A percentile compares a stretch with the other conserved stretches of the same genome.
phyloP scores from a whole-genome alignment of 2,329 filamentous ascomycete genomes.

The Hymenoscyphus fructigenus region DNA sequence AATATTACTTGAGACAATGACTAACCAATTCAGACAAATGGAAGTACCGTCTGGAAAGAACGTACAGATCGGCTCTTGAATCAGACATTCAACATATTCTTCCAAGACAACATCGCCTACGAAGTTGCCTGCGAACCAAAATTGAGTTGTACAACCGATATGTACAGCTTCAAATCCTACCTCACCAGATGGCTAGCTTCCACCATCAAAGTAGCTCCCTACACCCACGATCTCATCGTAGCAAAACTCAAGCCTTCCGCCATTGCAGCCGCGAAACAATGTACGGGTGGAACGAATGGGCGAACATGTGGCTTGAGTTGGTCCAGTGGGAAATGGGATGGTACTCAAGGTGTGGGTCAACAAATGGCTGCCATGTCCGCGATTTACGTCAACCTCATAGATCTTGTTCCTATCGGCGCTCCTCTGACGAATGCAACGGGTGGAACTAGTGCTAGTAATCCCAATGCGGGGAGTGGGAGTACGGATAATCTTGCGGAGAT shows the following conservation, averaged over 20 bases:
- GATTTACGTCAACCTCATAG: constrained; percentile 48
- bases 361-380: constrained; percentile 68
- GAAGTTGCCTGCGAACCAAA: constrained; percentile 58
- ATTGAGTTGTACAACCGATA: constrained; percentile 59
- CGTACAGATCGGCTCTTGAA: constrained; percentile 39
- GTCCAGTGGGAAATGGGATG: constrained; percentile 49
- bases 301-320: constrained; percentile 62
- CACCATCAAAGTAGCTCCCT: constrained; percentile 57
- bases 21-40: constrained; percentile 35
- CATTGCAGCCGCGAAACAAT: constrained; percentile 54
- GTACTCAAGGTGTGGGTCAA: constrained; percentile 51
- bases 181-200: constrained; percentile 59
- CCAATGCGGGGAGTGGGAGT: constrained; percentile 17
- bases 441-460: constrained; percentile 49
- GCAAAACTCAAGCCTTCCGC: constrained; percentile 56
- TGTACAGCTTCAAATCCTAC: constrained; percentile 66
- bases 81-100: constrained; percentile 37
- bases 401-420: constrained; percentile 36
- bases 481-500: constrained; percentile 4
- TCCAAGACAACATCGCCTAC: constrained; percentile 54
- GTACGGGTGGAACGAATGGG: constrained; percentile 56
- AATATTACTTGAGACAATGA: constrained; percentile 42
- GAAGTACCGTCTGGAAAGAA: constrained; percentile 39
- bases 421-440: constrained; percentile 49
- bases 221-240: constrained; percentile 54